A percentile compares a stretch with the other conserved stretches of the same genome.
These are phyloP conservation scores for Suillus occidentalis DNA, from an alignment of 768 basidiomycete species.

Conservation along the genomic window DNA sequence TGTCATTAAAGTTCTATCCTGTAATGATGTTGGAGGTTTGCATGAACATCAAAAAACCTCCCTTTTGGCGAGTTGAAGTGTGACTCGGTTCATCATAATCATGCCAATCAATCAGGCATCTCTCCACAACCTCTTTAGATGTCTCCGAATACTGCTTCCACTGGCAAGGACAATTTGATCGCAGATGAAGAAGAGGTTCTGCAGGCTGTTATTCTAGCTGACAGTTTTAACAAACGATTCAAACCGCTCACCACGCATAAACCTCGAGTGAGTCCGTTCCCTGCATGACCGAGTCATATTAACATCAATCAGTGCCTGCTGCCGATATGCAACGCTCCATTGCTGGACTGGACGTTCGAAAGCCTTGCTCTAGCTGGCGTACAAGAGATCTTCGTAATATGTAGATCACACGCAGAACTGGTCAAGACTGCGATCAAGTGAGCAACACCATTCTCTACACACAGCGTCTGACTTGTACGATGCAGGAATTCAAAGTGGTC, in stretches of 20 bases:
- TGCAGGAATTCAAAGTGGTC: slow-evolving; percentile 83
- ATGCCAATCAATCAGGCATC: slow-evolving; percentile 6
- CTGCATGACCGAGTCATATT: slow-evolving; percentile 14
- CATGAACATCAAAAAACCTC: neutral
- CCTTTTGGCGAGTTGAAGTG: neutral
- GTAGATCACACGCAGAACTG: slow-evolving; percentile 85
- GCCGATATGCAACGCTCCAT: slow-evolving; percentile 90
- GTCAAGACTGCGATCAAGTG: slow-evolving; percentile 86
- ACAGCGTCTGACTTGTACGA: neutral
- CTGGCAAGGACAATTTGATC: slow-evolving; percentile 62
- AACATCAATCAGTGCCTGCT: slow-evolving; percentile 68
- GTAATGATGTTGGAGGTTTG: slow-evolving; percentile 29
- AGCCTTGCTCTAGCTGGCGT: slow-evolving; percentile 93
- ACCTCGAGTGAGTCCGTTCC: slow-evolving; percentile 66
- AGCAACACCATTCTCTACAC: slow-evolving; percentile 15
- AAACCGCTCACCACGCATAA: slow-evolving; percentile 84
- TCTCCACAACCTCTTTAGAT: slow-evolving; percentile 42
- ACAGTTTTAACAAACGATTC: slow-evolving; percentile 94
- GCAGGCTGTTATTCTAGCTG: slow-evolving; percentile 94
- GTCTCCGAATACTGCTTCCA: slow-evolving; percentile 55
- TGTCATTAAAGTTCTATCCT: slow-evolving; percentile 33
- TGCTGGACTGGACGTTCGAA: slow-evolving; percentile 97
- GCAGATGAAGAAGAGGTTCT: slow-evolving; percentile 82
- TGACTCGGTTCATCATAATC: slow-evolving; percentile 25
- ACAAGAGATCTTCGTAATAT: slow-evolving; percentile 94